phyloP scores from a whole-genome alignment of 202 grass and related monocot genomes.

The Zoysia matrella region DNA sequence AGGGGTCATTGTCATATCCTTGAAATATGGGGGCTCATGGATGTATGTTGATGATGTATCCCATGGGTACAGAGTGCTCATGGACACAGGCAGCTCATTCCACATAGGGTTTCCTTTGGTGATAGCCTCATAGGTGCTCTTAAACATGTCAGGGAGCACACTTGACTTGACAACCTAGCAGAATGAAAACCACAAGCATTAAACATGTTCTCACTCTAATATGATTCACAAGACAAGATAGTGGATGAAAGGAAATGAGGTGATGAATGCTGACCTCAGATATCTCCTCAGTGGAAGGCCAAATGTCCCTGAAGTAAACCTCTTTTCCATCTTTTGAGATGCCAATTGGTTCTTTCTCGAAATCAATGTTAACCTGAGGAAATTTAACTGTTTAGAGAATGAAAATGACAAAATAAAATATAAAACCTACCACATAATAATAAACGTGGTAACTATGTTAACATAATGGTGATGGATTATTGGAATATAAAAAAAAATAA shows the following conservation, averaged over 20 bases:
- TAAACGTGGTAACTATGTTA: neutral
- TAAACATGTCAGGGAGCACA: constrained; percentile 98
- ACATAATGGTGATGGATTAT: neutral
- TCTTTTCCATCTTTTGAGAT: no score
- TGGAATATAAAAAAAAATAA: constrained; percentile 5
- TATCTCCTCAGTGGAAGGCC: constrained; percentile 48
- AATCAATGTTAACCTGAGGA: constrained; percentile 95
- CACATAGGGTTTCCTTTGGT: constrained; percentile 99
- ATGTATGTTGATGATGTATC: constrained; percentile 91
- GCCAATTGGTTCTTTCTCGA: constrained; percentile 63
- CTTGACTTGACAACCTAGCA: constrained; percentile 90
- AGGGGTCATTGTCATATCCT: constrained; percentile 94
- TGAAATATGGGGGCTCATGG: constrained; percentile 98
- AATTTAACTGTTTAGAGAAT: constrained; percentile 35
- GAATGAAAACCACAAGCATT: constrained; percentile 36
- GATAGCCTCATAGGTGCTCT: constrained; percentile 83
- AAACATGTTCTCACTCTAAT: constrained; percentile 12
- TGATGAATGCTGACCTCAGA: constrained; percentile 56
- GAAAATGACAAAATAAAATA: neutral
- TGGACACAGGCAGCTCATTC: constrained; percentile 73
- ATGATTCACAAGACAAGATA: neutral
- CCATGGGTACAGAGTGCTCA: neutral
- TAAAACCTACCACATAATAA: neutral
- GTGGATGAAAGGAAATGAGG: neutral
- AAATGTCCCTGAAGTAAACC: no score